A percentile compares a stretch with the other conserved stretches of the same genome.
These are phyloP conservation scores for Rhodotorula sp. DNA, from an alignment of 1,284 basidiomycete species.

Conservation along the genomic window DNA sequence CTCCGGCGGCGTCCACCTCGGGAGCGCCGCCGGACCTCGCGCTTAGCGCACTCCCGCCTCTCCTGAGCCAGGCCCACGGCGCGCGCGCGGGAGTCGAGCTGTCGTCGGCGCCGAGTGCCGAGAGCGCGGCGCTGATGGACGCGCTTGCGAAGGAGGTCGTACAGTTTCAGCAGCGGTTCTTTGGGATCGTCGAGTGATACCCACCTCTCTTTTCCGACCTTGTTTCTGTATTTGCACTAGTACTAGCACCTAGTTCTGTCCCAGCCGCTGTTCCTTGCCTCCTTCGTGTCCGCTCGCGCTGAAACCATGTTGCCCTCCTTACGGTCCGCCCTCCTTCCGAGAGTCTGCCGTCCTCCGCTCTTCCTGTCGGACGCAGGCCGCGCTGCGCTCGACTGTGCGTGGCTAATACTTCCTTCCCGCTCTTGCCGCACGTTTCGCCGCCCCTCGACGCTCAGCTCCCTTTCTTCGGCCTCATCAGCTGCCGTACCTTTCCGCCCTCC, in stretches of 20 bases:
- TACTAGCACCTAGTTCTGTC: not conserved
- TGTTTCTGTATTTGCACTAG: not conserved
- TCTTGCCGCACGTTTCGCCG: not conserved
- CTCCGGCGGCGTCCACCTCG: not conserved
- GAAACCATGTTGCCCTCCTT: not conserved
- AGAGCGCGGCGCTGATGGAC: conserved; percentile 78
- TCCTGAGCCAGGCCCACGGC: not conserved
- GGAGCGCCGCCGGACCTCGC: not conserved
- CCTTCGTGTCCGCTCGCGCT: not conserved
- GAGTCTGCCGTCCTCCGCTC: too few relatives aligned
- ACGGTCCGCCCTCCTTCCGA: too few relatives aligned
- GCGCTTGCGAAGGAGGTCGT: conserved; percentile 83
- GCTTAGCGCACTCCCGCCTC: conserved; percentile 1
- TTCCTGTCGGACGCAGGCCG: too few relatives aligned
- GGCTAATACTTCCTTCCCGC: too few relatives aligned
- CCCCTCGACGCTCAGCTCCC: not conserved
- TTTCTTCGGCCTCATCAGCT: not conserved
- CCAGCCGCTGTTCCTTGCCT: not conserved
- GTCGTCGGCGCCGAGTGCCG: not conserved
- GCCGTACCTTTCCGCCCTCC: not conserved
- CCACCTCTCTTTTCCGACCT: not conserved
- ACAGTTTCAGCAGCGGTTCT: conserved; percentile 67
- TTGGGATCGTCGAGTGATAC: not conserved
- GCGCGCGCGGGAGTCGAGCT: not conserved
- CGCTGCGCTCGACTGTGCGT: too few relatives aligned